Conservation (phyloP, 345 rosid genomes). For the Sisymbrium irio region DNA sequence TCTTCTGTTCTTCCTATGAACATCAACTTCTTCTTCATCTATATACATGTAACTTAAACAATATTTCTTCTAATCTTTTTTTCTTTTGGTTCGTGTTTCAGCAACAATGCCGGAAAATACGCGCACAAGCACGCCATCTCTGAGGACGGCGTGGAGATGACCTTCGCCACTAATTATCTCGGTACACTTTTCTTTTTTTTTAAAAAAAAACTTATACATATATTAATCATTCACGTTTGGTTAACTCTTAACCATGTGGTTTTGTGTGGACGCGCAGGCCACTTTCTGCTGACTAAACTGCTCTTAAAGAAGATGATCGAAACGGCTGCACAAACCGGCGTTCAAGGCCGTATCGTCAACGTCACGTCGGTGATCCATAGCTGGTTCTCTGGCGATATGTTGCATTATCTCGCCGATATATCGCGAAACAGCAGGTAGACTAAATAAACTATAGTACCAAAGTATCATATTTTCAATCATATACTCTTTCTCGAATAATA, state of each 20-base stretch:
- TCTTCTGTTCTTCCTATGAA: no score
- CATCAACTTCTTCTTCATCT: background rate
- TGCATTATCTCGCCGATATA: conserved; percentile 62
- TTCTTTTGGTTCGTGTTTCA: conserved; percentile 1
- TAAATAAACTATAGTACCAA: background rate
- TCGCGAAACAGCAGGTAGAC: conserved; percentile 59
- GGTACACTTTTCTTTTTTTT: conserved; percentile 11
- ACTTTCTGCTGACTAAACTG: conserved; percentile 74
- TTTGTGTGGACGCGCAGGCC: conserved; percentile 36
- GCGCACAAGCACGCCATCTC: conserved; percentile 76
- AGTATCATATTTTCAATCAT: conserved; percentile 27
- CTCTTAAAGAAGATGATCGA: conserved; percentile 61
- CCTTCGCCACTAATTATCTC: conserved; percentile 87
- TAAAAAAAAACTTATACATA: background rate
- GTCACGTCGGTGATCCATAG: conserved; percentile 75
- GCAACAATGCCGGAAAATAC: conserved; percentile 89
- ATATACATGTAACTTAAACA: background rate
- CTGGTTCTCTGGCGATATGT: conserved; percentile 81
- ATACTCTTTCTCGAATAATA: background rate
- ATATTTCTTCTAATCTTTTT: background rate
- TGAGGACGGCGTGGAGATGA: conserved; percentile 96
- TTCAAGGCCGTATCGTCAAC: conserved; percentile 81
- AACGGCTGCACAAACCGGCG: conserved; percentile 60
- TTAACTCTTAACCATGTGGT: background rate
- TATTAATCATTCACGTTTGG: background rate